These are phyloP conservation scores for Albatrellus sp. DNA, from an alignment of 1,284 basidiomycete genomes.

Conservation along the genomic window DNA sequence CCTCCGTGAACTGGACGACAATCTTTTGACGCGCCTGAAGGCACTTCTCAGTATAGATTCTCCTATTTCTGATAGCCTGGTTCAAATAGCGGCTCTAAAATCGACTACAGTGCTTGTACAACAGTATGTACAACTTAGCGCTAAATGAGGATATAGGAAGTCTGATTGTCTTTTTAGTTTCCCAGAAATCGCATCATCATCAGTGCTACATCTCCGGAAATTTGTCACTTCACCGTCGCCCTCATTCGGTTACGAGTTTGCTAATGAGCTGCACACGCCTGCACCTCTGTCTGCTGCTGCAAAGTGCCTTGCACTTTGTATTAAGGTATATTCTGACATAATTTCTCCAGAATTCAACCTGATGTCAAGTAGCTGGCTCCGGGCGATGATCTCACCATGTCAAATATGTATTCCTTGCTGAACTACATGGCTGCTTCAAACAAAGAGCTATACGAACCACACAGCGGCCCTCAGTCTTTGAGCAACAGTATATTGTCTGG, in stretches of 20 bases:
- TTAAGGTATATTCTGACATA: constrained; percentile 43
- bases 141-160: not conserved
- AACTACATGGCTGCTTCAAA: constrained; percentile 81
- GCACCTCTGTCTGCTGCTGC: constrained; percentile 78
- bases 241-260: constrained; percentile 80
- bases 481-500: constrained; percentile 22
- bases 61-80: constrained; percentile 66
- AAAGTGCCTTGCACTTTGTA: constrained; percentile 81
- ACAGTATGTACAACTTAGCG: constrained; percentile 51
- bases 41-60: constrained; percentile 74
- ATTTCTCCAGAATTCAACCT: not conserved
- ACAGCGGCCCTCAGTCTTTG: constrained; percentile 24
- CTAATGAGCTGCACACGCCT: constrained; percentile 58
- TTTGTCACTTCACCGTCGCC: constrained; percentile 84
- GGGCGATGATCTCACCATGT: constrained; percentile 86
- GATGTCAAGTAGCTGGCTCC: constrained; percentile 51
- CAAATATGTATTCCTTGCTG: constrained; percentile 90
- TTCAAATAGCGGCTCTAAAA: constrained; percentile 81
- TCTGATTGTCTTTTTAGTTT: constrained; percentile 36
- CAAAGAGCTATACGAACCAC: constrained; percentile 55
- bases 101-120: constrained; percentile 71
- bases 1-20: constrained; percentile 53
- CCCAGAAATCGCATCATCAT: constrained; percentile 63
- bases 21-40: constrained; percentile 62
- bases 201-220: constrained; percentile 75